These are phyloP conservation scores for Clarireedia homoeocarpa DNA, from an alignment of 2,329 filamentous ascomycete genomes.

Conservation along the genomic window DNA sequence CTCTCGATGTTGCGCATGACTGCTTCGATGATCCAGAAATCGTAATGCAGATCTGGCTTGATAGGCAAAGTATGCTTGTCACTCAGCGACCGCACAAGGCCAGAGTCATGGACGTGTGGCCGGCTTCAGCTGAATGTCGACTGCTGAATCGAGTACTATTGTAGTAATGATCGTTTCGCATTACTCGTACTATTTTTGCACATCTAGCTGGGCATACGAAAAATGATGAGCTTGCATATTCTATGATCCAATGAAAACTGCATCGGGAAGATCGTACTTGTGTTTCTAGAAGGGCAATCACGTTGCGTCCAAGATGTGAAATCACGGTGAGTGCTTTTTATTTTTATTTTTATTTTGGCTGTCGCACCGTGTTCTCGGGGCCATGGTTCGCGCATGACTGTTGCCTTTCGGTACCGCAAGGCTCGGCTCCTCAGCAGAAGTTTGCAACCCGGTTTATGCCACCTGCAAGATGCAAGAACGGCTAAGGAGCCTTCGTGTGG, in stretches of 20 bases:
- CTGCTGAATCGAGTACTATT: neutral
- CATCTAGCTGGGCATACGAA: neutral
- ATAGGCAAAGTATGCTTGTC: neutral
- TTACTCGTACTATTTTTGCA: neutral
- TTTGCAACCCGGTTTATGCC: neutral
- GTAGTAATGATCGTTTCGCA: neutral
- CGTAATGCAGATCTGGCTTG: conserved; percentile 1
- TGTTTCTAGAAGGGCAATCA: neutral
- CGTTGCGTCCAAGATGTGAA: neutral
- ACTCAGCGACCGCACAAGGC: neutral
- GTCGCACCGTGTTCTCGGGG: neutral
- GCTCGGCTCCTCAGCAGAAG: conserved; percentile 2
- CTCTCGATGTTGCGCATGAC: conserved; percentile 7
- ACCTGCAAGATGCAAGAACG: conserved; percentile 6
- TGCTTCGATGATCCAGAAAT: conserved; percentile 5
- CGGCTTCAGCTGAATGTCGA: conserved; percentile 3
- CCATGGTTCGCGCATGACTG: neutral
- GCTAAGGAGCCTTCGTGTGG: conserved; percentile 18
- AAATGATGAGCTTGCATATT: neutral
- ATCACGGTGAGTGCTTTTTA: conserved; percentile 1
- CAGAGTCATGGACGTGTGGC: neutral
- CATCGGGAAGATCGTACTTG: neutral
- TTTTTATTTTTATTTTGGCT: neutral
- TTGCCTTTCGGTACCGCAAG: neutral
- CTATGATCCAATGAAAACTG: neutral